Evolutionary conservation across 129 eudicot genomes (phyloP), one percentile per base, ranked within the genome.

Genomic region (Centrapalus pauciflorus): DNA sequence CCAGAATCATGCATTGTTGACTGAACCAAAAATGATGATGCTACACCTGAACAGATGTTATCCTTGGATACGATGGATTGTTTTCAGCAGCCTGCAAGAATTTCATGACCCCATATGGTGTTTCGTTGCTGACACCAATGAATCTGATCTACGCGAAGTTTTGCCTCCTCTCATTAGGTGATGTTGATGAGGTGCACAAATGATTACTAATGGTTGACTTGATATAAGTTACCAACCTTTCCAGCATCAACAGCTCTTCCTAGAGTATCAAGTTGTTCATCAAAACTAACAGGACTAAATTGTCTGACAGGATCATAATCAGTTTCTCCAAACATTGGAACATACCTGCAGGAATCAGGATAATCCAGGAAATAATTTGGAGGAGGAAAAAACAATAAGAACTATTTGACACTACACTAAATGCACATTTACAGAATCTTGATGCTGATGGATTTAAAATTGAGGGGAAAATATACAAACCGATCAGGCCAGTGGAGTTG

Each of bases 401-500:
- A 69, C 30, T 38, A 48, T 19, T 16, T 30, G 14, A 29, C 5
- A 35, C 48, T 59, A 9, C 6, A 4, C 26, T 30, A 23, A 14
- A 17, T 63, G 55, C 8, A 21, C 10, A 3, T 16, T 8, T n/a
- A 23, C 1, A 28, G 4, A 43, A 4, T n/a, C 24, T 45, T 58
- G 24, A 12, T n/a, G 40, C 26, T 3, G 8, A 57, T 12, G 35
- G 3, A 45, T 25, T 27, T 37, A 30, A 66, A 17, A 12, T 13
- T 13, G 8, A 41, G 45, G 67, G 71, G 35, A 16, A 35, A 70
- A 55, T 66, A 28, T 64, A 85, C 96, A 64, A 67, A 92, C 98
- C 98, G 96, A 71, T 93, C 98, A 72, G 98, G 98, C 98, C 98
- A 93, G 71, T 93, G 98, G 72, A 93, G 48, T 75, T 93, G 98